Evolutionary conservation across 768 basidiomycete species (phyloP), one percentile per base, ranked within the genome.

Genomic region (Dictyophora rubrovolvata): DNA sequence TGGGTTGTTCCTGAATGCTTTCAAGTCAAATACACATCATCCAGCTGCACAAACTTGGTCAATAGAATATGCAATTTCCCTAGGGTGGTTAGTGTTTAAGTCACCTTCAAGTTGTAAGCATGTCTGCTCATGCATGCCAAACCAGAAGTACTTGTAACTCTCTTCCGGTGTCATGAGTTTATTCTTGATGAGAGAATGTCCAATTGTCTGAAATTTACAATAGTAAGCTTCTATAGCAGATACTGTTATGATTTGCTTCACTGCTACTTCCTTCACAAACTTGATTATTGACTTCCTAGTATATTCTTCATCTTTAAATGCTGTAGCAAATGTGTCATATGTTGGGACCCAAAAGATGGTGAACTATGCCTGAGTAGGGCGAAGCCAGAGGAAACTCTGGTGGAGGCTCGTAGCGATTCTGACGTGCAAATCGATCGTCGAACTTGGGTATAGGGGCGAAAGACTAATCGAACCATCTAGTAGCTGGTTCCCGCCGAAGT

Each of bases 371-470:
- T 86, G 85, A 83, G 83, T 84, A 87, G 84, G 85, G 85, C 78
- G 83, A 87, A 88, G 87, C 85, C 87, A 89, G 86, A 86, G 87
- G 86, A 89, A 89, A 89, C 87, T 86, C 86, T 87, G 87, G 85
- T 89, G 86, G 86, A 88, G 85, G 87, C 84, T 86, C 82, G 84
- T 86, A 89, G 87, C 86, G 83, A 85, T 89, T 88, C 87, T 89
- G 87, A 88, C 85, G 84, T 89, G 87, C 87, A 89, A 89, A 88
- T 89, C 86, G 84, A 87, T 89, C 84, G 86, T 88, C 84, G 77
- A 86, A 89, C 86, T 86, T 87, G 86, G 85, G 86, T 87, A 88
- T 89, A 88, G 87, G 87, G 87, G 86, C 83, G 84, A 89, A 89
- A 89, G 87, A 89, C 87, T 86, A 87, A 88, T 89, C 85, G 85